Evolutionary conservation across 1,284 basidiomycete species (phyloP).

Genomic region (Apiotrichum veenhuisii): DNA sequence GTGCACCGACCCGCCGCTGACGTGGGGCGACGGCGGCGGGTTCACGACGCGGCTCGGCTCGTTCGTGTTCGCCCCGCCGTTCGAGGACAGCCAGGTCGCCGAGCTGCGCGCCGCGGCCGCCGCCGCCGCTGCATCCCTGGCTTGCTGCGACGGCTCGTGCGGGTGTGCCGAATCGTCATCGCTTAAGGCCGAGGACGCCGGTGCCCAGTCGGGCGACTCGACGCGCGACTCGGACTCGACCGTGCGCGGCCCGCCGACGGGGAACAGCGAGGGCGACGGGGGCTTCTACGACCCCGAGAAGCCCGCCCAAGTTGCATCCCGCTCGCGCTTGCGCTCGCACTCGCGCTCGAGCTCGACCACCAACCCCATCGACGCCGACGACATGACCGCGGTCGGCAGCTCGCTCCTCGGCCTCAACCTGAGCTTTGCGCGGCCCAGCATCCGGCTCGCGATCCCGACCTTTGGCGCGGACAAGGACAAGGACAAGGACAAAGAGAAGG

Average conservation of each 20-base stretch:
- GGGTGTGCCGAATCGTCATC: not conserved
- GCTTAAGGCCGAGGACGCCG: not conserved
- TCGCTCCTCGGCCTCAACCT: constrained; percentile 1
- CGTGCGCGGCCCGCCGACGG: not conserved
- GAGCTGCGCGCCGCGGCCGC: not conserved
- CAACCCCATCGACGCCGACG: not conserved
- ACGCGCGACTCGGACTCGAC: not conserved
- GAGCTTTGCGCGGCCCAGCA: not conserved
- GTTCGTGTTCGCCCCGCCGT: not conserved
- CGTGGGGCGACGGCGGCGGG: not conserved
- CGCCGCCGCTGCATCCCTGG: not conserved
- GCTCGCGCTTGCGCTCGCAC: not conserved
- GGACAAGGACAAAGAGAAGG: too few species aligned
- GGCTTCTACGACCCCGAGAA: too few species aligned
- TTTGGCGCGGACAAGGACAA: not conserved
- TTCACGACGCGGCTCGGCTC: not conserved
- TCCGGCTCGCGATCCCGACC: not conserved
- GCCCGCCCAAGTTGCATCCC: too few species aligned
- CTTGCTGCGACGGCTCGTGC: not conserved
- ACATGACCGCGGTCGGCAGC: not conserved
- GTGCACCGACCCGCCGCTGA: not conserved
- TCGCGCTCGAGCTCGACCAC: not conserved
- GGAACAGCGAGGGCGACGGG: not conserved
- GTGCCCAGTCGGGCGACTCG: too few species aligned
- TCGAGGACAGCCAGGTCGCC: not conserved